A percentile compares a stretch with the other conserved stretches of the same genome.
phyloP scores from a whole-genome alignment of 306 rosid species.

The Casuarina equisetifolia region DNA sequence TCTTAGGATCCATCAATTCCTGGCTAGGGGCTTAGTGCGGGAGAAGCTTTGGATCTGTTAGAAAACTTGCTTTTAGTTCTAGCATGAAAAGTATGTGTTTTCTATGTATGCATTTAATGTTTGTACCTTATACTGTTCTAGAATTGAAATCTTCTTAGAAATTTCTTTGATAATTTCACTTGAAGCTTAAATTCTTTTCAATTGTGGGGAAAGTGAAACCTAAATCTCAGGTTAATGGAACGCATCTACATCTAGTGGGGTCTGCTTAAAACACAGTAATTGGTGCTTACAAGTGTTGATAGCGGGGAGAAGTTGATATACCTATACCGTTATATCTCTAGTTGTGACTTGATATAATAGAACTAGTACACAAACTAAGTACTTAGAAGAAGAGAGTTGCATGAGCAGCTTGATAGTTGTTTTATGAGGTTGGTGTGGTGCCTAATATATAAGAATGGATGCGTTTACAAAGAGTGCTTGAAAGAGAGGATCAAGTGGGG shows the following conservation, averaged over 20 bases:
- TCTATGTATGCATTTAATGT: background rate
- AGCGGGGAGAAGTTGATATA: background rate
- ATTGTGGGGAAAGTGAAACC: background rate
- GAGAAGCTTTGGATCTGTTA: background rate
- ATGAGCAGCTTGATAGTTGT: background rate
- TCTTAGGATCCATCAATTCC: background rate
- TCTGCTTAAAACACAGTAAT: background rate
- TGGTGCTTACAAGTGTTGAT: background rate
- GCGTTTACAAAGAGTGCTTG: background rate
- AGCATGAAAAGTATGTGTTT: background rate
- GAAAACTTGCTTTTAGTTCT: background rate
- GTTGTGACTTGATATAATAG: background rate
- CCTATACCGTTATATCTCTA: background rate
- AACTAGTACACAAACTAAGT: background rate
- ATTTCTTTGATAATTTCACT: background rate
- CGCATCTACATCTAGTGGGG: background rate
- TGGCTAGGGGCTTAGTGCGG: background rate
- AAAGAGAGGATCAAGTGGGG: background rate
- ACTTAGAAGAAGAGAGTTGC: background rate
- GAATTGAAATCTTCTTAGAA: background rate
- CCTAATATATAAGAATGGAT: background rate
- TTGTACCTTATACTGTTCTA: background rate
- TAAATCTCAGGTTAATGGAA: background rate
- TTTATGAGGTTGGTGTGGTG: background rate
- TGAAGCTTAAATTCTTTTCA: background rate